These are phyloP conservation scores for Russula sp. DNA, from an alignment of 768 basidiomycete species.

Conservation along the genomic window DNA sequence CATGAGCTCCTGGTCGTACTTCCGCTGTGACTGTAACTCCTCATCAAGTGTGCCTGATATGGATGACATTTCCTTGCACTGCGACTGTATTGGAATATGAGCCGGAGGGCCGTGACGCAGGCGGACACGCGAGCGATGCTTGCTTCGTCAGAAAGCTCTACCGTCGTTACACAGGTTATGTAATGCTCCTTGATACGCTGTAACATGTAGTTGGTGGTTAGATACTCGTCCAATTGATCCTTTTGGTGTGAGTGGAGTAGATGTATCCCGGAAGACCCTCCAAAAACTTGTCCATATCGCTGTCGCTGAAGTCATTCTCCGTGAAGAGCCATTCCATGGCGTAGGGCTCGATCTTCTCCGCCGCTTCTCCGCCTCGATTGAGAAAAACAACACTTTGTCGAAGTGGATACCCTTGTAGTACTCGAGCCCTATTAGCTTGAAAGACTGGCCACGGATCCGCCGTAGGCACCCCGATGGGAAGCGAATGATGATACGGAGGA, in stretches of 20 bases:
- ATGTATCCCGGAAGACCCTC: slow-evolving; percentile 22
- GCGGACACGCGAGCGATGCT: slow-evolving; percentile 10
- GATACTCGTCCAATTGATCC: neutral
- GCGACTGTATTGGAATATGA: slow-evolving; percentile 9
- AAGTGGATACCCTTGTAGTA: slow-evolving; percentile 12
- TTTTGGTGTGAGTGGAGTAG: slow-evolving; percentile 3
- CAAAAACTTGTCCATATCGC: slow-evolving; percentile 21
- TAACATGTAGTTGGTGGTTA: neutral
- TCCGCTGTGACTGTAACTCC: neutral
- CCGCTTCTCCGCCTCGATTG: neutral
- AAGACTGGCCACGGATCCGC: neutral
- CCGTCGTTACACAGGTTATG: slow-evolving; percentile 10
- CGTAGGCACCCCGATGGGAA: neutral
- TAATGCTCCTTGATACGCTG: slow-evolving; percentile 13
- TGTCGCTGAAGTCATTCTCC: slow-evolving; percentile 19
- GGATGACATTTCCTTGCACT: neutral
- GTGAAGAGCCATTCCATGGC: slow-evolving; percentile 20
- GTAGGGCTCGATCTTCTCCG: slow-evolving; percentile 5
- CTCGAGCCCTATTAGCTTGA: neutral
- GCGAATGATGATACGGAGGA: neutral
- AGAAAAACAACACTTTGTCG: neutral
- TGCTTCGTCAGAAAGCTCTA: slow-evolving; percentile 15
- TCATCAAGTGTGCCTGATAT: neutral
- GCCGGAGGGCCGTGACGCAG: slow-evolving; percentile 13
- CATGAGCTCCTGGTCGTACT: neutral